Percentiles rank a stretch among this genome's conserved stretches.
phyloP scores from a whole-genome alignment of 345 rosid species.

The Gossypium raimondii region DNA sequence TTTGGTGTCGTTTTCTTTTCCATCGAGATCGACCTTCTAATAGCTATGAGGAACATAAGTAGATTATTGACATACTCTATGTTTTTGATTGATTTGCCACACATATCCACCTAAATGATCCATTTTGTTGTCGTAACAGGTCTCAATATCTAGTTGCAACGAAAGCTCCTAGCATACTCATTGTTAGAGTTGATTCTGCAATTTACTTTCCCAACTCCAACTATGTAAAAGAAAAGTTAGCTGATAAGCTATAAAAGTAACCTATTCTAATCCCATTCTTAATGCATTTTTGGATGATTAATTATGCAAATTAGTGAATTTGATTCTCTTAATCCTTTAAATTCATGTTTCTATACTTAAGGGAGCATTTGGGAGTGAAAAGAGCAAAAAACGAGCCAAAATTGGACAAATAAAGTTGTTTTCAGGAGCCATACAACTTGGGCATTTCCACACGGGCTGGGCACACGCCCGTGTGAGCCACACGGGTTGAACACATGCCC shows the following conservation, averaged over 20 bases:
- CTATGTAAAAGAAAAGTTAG: slow-evolving; percentile 65
- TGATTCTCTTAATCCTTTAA: no score
- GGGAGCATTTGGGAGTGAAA: no score
- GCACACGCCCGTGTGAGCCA: no score
- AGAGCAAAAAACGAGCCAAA: no score
- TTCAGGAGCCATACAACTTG: no score
- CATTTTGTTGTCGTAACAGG: slow-evolving; percentile 29
- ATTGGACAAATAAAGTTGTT: no score
- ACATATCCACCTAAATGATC: neutral
- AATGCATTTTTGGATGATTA: no score
- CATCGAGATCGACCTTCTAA: slow-evolving; percentile 68
- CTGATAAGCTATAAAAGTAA: no score
- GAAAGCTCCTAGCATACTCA: slow-evolving; percentile 55
- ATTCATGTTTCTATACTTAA: no score
- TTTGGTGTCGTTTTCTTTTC: slow-evolving; percentile 64
- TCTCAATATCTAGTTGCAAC: slow-evolving; percentile 76
- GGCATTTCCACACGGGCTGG: no score
- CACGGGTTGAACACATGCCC: accelerated
- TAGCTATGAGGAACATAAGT: slow-evolving; percentile 36
- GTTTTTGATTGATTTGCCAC: neutral
- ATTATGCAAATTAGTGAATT: no score
- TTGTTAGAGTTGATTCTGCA: slow-evolving; percentile 81
- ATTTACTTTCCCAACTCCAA: slow-evolving; percentile 84
- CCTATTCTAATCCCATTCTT: no score
- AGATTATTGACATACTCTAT: neutral